These are phyloP conservation scores for Orbilia javanica DNA, from an alignment of 2,329 filamentous ascomycete species.

Conservation along the genomic window DNA sequence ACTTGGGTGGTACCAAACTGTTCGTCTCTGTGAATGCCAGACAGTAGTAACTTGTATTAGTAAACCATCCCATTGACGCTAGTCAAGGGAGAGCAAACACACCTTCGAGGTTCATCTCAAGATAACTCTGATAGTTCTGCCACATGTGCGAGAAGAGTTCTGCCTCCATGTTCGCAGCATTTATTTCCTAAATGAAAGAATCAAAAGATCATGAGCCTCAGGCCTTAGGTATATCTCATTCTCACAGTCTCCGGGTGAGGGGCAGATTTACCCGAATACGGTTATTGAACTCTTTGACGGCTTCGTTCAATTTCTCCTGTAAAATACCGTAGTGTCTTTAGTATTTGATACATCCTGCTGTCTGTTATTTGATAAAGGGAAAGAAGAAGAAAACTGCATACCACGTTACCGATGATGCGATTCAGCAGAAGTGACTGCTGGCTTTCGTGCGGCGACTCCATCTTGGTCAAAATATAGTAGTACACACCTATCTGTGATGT, in stretches of 20 bases:
- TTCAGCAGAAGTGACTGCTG: conserved; percentile 57
- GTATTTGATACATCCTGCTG: background rate
- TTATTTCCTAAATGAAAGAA: conserved; percentile 56
- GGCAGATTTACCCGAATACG: conserved; percentile 51
- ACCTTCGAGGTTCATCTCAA: conserved; percentile 58
- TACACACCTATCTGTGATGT: background rate
- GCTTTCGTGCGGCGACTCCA: conserved; percentile 58
- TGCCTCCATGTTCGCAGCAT: conserved; percentile 55
- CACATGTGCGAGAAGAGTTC: conserved; percentile 59
- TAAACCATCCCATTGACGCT: background rate
- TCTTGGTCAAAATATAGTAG: background rate
- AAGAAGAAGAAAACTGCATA: conserved; percentile 6
- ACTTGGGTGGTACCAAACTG: conserved; percentile 51
- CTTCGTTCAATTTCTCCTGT: conserved; percentile 59
- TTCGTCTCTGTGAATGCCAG: conserved; percentile 35
- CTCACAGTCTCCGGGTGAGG: too few relatives aligned
- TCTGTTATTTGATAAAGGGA: background rate
- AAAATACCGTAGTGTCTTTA: conserved; percentile 1
- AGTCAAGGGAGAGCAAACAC: background rate
- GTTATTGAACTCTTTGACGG: conserved; percentile 57
- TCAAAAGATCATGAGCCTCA: background rate
- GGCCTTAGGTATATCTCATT: too few relatives aligned
- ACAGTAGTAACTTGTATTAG: background rate
- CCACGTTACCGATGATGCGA: conserved; percentile 57
- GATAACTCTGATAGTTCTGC: conserved; percentile 58